A percentile compares a stretch with the other conserved stretches of the same genome.
phyloP scores from a whole-genome alignment of 352 stramenopile genomes.

The Pythium chondricola region DNA sequence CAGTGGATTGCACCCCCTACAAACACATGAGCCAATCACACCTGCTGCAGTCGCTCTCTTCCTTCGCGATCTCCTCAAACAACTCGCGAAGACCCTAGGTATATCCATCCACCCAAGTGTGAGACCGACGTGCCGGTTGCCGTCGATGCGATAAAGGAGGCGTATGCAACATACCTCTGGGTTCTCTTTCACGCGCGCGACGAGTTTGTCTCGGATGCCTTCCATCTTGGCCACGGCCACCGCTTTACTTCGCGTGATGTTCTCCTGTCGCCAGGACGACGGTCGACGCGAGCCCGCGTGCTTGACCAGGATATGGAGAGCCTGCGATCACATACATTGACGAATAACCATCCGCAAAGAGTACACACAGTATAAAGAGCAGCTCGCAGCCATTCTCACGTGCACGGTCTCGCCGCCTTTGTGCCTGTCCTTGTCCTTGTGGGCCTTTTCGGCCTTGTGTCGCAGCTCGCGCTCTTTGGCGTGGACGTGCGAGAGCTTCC shows the following conservation, averaged over 20 bases:
- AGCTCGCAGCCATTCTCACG: too few species aligned
- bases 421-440: conserved; percentile 20
- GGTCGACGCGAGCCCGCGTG: conserved; percentile 74
- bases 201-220: conserved; percentile 77
- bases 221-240: conserved; percentile 72
- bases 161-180: conserved; percentile 37
- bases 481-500: conserved; percentile 81
- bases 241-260: conserved; percentile 83
- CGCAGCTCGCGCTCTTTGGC: conserved; percentile 75
- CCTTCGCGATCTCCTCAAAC: conserved; percentile 83
- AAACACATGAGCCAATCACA: conserved; percentile 13
- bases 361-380: background rate
- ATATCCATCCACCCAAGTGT: conserved; percentile 6
- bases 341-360: background rate
- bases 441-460: conserved; percentile 27
- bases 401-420: conserved; percentile 41
- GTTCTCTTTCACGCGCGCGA: conserved; percentile 61
- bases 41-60: conserved; percentile 88
- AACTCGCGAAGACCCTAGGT: conserved; percentile 49
- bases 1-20: too few species aligned
- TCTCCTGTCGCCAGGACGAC: conserved; percentile 85
- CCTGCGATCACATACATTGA: conserved; percentile 18
- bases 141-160: background rate
- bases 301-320: conserved; percentile 87
- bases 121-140: too few species aligned